Evolutionary conservation across 805 yeast species (phyloP).

Genomic region (Candida ipomoeae): DNA sequence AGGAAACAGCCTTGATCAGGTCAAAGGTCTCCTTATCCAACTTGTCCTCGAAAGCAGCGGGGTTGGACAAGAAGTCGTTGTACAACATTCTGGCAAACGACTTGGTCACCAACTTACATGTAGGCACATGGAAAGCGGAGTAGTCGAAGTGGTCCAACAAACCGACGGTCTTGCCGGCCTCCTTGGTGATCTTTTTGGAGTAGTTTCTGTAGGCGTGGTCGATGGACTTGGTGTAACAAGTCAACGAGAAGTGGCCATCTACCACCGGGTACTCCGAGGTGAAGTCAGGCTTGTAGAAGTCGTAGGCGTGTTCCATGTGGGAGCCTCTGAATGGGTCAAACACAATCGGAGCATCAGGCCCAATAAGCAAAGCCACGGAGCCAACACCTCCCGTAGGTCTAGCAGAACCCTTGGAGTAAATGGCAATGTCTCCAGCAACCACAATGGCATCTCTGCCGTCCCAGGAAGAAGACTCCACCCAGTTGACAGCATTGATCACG

Average conservation of each 20-base stretch:
- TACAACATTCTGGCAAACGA: slow-evolving; percentile 88
- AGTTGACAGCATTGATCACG: slow-evolving; percentile 85
- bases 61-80: slow-evolving; percentile 78
- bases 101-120: slow-evolving; percentile 90
- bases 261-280: slow-evolving; percentile 95
- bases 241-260: slow-evolving; percentile 92
- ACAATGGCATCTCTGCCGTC: slow-evolving; percentile 98
- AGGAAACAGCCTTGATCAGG: slow-evolving; percentile 51
- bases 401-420: slow-evolving; percentile 95
- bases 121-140: slow-evolving; percentile 97
- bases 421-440: slow-evolving; percentile 96
- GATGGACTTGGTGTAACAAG: slow-evolving; percentile 91
- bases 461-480: slow-evolving; percentile 96
- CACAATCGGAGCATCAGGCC: slow-evolving; percentile 96
- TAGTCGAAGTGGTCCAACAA: slow-evolving; percentile 73
- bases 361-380: slow-evolving; percentile 87
- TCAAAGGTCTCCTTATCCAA: slow-evolving; percentile 49
- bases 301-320: slow-evolving; percentile 95
- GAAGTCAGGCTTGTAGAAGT: slow-evolving; percentile 97
- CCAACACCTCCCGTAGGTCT: slow-evolving; percentile 99
- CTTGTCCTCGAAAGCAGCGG: slow-evolving; percentile 46
- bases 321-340: slow-evolving; percentile 88
- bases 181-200: slow-evolving; percentile 62
- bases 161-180: slow-evolving; percentile 51
- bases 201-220: slow-evolving; percentile 82